Evolutionary conservation across 345 rosid genomes (phyloP), one percentile per base, ranked within the genome.

Genomic region (Cardamine occulta): DNA sequence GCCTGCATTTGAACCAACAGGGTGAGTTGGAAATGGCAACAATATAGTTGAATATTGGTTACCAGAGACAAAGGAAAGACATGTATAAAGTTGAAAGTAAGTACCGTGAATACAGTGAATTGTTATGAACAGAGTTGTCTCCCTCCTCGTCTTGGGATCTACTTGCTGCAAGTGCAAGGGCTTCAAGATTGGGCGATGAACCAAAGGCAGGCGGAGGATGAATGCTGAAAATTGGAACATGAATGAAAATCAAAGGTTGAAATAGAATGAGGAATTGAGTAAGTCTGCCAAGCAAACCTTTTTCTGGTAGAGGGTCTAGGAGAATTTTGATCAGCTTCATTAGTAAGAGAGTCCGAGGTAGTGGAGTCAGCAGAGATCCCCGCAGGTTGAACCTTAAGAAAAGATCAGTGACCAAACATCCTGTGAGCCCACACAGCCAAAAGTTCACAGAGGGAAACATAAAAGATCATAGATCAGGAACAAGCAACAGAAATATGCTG

Each of bases 181-280:
- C 92, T 86, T 90, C 96, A 47, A 91, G 97, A 83, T 91, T 91
- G 51, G 93, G 97, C 2, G 97, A 94, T 54, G 98, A 94, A 61
- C 98, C 97, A 79, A 94, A 94, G 26, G 98, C 92, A 69, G 98
- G 98, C 2, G 97, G 96, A n/a, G 98, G 97, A 82, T 87, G 98
- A 68, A 86, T 74, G 88, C 96, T 94, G 93, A 63, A 29, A 80
- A 81, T 72, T 72, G 68, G 74, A 84, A 85, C 3, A 23, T 28
- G 62, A 28, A 65, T 1, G 1, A 18, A 42, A 67, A n/a, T 6
- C 7, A 47, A 26, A 24, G 47, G 52, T 56, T 37, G 34, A 24
- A 63, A 63, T 6, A 54, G 18, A 35, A 64, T 3, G 32, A 49
- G 37, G 74, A 48, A 70, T 2, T 40, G 44, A 39, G 7, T 65